These are phyloP conservation scores for Ulvella scutata DNA, from an alignment of 139 green algal species.

Conservation along the genomic window DNA sequence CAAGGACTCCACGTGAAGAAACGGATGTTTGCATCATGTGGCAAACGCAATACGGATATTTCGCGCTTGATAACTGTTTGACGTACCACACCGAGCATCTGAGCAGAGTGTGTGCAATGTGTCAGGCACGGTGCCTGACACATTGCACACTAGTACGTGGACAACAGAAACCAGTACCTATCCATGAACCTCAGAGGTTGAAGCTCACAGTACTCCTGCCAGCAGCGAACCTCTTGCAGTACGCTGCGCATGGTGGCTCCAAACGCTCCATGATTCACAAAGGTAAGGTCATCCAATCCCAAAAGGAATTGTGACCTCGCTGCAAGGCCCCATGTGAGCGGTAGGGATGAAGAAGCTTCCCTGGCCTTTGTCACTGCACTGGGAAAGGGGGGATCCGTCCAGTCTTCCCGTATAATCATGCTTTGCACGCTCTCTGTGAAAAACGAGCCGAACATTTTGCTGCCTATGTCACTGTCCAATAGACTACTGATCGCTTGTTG, in stretches of 20 bases:
- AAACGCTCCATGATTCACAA: conserved; percentile 55
- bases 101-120: conserved; percentile 5
- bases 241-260: conserved; percentile 23
- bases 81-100: background rate
- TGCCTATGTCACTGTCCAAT: no score
- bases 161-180: no score
- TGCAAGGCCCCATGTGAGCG: conserved; percentile 11
- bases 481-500: no score
- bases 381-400: conserved; percentile 4
- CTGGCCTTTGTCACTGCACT: background rate
- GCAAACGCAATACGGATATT: no score
- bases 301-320: conserved; percentile 32
- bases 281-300: conserved; percentile 32
- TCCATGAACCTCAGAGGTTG: conserved; percentile 47
- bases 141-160: no score
- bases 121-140: no score
- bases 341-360: no score
- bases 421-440: conserved; percentile 28
- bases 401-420: conserved; percentile 13
- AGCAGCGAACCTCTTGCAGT: conserved; percentile 21
- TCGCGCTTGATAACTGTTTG: background rate
- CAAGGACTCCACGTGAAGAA: no score
- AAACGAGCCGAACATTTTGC: conserved; percentile 49
- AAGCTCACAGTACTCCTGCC: conserved; percentile 36
- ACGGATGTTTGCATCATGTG: no score